Evolutionary conservation across 2,329 filamentous ascomycete genomes (phyloP).

Genomic region (Fusarium euwallaceae): DNA sequence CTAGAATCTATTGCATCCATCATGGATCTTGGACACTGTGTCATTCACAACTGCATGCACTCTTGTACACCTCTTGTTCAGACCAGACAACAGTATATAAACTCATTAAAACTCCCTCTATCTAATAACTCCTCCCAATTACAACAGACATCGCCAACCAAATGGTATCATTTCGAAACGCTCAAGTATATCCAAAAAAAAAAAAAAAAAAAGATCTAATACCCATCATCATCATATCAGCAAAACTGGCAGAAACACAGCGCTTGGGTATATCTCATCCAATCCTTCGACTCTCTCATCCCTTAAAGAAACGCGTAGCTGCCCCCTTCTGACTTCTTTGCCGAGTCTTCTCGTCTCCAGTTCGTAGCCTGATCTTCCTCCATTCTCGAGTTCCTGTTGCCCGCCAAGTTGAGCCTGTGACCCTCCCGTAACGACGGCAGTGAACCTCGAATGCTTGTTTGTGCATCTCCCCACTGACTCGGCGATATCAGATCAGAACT

Average conservation of each 20-base stretch:
- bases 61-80: neutral
- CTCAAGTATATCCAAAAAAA: slow-evolving; percentile 1
- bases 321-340: slow-evolving; percentile 36
- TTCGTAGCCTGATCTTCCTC: slow-evolving; percentile 21
- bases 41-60: neutral
- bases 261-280: slow-evolving; percentile 27
- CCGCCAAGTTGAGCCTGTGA: slow-evolving; percentile 13
- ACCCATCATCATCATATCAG: neutral
- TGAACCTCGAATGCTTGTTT: slow-evolving; percentile 37
- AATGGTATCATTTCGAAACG: slow-evolving; percentile 1
- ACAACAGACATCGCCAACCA: neutral
- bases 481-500: slow-evolving; percentile 41
- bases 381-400: slow-evolving; percentile 25
- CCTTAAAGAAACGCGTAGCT: slow-evolving; percentile 45
- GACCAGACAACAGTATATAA: neutral
- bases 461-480: slow-evolving; percentile 45
- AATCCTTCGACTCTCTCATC: slow-evolving; percentile 1
- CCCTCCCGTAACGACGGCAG: slow-evolving; percentile 30
- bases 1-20: neutral
- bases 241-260: neutral
- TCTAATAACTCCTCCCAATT: neutral
- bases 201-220: neutral
- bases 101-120: neutral
- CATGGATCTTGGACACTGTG: neutral
- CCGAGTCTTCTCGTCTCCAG: slow-evolving; percentile 39